Evolutionary conservation across 1,284 basidiomycete species (phyloP), one percentile per base, ranked within the genome.

Genomic region (Hypsizygus ulmarius): DNA sequence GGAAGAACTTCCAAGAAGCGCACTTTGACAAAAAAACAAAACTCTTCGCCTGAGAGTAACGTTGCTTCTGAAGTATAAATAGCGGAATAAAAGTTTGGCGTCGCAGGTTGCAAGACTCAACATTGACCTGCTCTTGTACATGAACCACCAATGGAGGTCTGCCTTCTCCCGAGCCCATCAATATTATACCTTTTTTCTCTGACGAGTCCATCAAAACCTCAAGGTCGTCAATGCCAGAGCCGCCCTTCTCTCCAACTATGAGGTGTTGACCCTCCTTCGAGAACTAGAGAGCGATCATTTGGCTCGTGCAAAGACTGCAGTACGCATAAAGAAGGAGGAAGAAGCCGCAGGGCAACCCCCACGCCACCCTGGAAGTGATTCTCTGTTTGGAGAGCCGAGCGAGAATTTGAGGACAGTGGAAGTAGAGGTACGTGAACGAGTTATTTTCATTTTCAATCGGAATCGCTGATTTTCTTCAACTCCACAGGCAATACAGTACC

Each of bases 371-470:
- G 59, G 62, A 12, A 64, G 62, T 55, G 65, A 64, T 47, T 52
- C 69, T 45, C 63, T 72, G 56, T 62, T 71, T 44, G 74, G 78
- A 34, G 79, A 83, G 49, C 73, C 86, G 29, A 78, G 79, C 53
- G 83, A 93, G 62, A 95, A 97, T 61, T 61, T 97, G 49, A 76
- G 93, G 45, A 96, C 93, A 10, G 77, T 96, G 34, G 89, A 94
- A 62, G 85, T 94, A 52, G 89, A 97, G 78, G 92, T 92, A 60
- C 53, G 78, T 45, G 32, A 8, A 21, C 37, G 16, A 40, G 15
- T 37, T 37, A n/a, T 46, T 19, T 15, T 32, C 37, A n/a, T 30
- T 38, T 39, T 37, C 43, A 32, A 25, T 18, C 5, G 18, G 18
- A 4, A 10, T 36, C 6, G 29, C 42, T 37, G 35, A 25, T 33